These are phyloP conservation scores for Xylaria acuta DNA, from an alignment of 495 filamentous ascomycete species.

Conservation along the genomic window DNA sequence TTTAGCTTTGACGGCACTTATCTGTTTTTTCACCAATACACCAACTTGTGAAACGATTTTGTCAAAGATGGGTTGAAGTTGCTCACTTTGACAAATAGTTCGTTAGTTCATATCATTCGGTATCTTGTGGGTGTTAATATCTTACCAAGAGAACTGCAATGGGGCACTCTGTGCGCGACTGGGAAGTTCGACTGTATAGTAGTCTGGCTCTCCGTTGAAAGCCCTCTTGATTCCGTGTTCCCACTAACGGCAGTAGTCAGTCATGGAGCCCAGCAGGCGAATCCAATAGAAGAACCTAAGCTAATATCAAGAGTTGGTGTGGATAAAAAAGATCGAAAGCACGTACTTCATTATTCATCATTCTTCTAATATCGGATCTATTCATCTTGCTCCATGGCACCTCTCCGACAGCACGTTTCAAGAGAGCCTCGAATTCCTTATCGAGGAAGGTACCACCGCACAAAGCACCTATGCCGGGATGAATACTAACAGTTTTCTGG, in stretches of 20 bases:
- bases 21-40: neutral
- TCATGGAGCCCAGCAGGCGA: neutral
- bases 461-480: neutral
- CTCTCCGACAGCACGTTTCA: neutral
- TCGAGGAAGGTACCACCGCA: constrained; percentile 20
- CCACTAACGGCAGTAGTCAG: constrained; percentile 5
- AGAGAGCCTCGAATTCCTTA: neutral
- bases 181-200: constrained; percentile 8
- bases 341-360: constrained; percentile 22
- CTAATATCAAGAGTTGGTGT: neutral
- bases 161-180: neutral
- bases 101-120: neutral
- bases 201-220: neutral
- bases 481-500: neutral
- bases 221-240: constrained; percentile 16
- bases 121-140: neutral
- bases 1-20: neutral
- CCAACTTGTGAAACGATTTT: neutral
- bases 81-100: neutral
- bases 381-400: constrained; percentile 10
- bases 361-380: constrained; percentile 4
- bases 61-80: constrained; percentile 2
- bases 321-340: neutral
- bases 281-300: no score
- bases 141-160: neutral